Base-by-base conservation (phyloP, 164 flowering plant species). In the Sedum album region DNA sequence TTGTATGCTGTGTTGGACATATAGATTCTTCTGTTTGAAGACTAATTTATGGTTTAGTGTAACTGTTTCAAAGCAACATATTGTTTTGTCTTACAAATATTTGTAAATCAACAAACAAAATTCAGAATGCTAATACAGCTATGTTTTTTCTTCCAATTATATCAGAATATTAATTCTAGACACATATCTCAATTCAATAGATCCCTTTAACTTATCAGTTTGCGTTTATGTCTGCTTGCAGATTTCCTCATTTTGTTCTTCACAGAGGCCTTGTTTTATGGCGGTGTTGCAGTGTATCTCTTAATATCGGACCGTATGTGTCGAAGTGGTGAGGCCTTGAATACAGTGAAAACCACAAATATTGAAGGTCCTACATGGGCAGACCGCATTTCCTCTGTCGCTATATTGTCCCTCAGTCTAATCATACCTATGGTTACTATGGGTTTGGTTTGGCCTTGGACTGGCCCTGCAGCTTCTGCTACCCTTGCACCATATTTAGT, bases 391-490 rank as follows among this genome's bases (percentile, higher is more conserved):
- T 84, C 94, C 51, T 88, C 96, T 53, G 90, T 84, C 71, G 85
- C 88, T 53, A 73, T 84, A 35, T 77, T 93, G 79, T 91, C 82
- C 26, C 91, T 91, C 61, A 91, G 96, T 75, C 82, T 93, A 66
- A 78, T 84, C 72, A 82, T 91, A 72, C 94, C 98, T 17, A 78
- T 90, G 86, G 94, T 89, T 68, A 93, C 98, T 18, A 93, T 93
- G 98, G 98, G 98, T 21, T 85, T 88, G 57, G 98, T 93, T 60
- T 93, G 98, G 98, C 98, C 98, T 14, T 93, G 98, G 98, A 93
- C 98, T 60, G 97, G 98, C 60, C 98, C 97, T 60, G 98, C 98
- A 42, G 98, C 98, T 72, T 93, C 98, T 48, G 98, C 98, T 63
- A 88, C 98, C 67, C 93, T 93, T 55, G 97, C 98, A 31, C 98